phyloP scores from a whole-genome alignment of 108 stramenopile species.

The Pseudonitzschia pungens region DNA sequence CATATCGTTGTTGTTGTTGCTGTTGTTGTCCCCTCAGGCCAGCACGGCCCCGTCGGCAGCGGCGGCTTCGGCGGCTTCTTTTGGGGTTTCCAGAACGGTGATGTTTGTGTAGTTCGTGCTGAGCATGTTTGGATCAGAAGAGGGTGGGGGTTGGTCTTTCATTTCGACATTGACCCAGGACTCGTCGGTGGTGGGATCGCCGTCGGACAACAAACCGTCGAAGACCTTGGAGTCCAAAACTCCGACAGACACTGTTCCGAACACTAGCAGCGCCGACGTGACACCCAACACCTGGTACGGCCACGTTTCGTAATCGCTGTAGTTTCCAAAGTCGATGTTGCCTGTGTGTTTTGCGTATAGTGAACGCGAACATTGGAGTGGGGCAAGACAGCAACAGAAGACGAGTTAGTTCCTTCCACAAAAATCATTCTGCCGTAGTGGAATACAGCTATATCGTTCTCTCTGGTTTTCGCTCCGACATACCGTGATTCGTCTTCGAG shows the following conservation, averaged over 20 bases:
- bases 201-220: conserved; percentile 3
- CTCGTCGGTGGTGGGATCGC: background rate
- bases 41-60: background rate
- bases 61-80: background rate
- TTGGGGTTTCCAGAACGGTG: background rate
- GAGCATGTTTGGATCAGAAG: background rate
- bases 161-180: conserved; percentile 2
- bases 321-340: conserved; percentile 33
- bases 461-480: background rate
- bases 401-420: too few species aligned
- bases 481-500: conserved; percentile 8
- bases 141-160: background rate
- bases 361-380: too few species aligned
- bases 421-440: too few species aligned
- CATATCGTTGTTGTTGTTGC: too few species aligned
- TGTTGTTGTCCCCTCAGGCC: background rate
- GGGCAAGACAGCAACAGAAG: background rate
- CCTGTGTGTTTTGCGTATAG: background rate
- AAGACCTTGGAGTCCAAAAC: conserved; percentile 20
- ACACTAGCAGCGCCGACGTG: conserved; percentile 24
- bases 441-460: too few species aligned
- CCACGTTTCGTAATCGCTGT: conserved; percentile 20
- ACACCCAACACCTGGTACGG: conserved; percentile 50
- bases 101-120: background rate
- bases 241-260: conserved; percentile 29